A percentile compares a stretch with the other conserved stretches of the same genome.
phyloP scores from a whole-genome alignment of 1,284 basidiomycete species.

The Trichosporon faecale region DNA sequence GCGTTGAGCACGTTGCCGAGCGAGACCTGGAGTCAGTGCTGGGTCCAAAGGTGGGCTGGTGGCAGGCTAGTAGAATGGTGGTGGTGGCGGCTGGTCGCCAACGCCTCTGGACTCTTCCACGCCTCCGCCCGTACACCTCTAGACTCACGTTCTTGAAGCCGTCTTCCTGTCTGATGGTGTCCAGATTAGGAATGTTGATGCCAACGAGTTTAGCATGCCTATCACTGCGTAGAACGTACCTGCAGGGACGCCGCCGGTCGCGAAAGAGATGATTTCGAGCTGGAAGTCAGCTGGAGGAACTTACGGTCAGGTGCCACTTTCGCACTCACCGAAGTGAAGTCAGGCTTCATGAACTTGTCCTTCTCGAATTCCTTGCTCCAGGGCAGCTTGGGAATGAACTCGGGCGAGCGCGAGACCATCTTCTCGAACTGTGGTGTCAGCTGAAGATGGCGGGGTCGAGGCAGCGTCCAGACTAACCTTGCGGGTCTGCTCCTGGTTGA shows the following conservation, averaged over 20 bases:
- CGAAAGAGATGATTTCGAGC: constrained; percentile 32
- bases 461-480: constrained; percentile 55
- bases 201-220: no score
- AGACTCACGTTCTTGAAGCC: constrained; percentile 26
- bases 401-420: constrained; percentile 68
- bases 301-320: not conserved
- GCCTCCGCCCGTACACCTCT: not conserved
- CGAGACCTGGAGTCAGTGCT: constrained; percentile 6
- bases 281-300: not conserved
- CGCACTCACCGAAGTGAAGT: constrained; percentile 62
- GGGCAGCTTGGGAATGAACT: constrained; percentile 72
- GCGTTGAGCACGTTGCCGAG: constrained; percentile 27
- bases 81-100: no score
- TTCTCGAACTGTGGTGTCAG: constrained; percentile 58
- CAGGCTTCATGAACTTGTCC: constrained; percentile 65
- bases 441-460: not conserved
- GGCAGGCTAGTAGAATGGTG: no score
- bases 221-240: constrained; percentile 5
- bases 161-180: constrained; percentile 21
- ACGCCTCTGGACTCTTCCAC: no score
- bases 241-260: constrained; percentile 24
- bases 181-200: no score
- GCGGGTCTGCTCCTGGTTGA: constrained; percentile 73
- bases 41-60: not conserved
- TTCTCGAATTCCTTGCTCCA: constrained; percentile 78